Evolutionary conservation across 495 filamentous ascomycete species (phyloP).

Genomic region (Aspergillus coremiiformis): DNA sequence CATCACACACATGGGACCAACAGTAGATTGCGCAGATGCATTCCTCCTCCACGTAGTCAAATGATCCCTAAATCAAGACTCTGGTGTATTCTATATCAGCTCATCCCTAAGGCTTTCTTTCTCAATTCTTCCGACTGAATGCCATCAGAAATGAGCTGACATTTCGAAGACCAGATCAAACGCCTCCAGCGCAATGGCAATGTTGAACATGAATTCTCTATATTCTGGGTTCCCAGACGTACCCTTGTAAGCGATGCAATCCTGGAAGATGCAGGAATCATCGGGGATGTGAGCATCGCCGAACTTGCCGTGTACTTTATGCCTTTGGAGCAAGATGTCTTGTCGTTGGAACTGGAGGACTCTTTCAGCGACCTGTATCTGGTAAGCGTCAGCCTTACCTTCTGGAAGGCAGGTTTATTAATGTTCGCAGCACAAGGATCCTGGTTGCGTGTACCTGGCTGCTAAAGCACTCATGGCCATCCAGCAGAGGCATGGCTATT

Average conservation of each 20-base stretch:
- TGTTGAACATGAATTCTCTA: conserved; percentile 86
- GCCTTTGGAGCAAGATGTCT: conserved; percentile 80
- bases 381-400: conserved; percentile 32
- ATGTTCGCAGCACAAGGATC: conserved; percentile 64
- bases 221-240: conserved; percentile 88
- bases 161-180: conserved; percentile 76
- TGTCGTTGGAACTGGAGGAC: conserved; percentile 84
- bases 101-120: conserved; percentile 40
- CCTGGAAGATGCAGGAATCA: conserved; percentile 84
- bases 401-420: background rate
- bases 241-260: conserved; percentile 88
- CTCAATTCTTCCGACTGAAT: conserved; percentile 26
- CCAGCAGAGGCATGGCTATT: conserved; percentile 86
- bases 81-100: conserved; percentile 26
- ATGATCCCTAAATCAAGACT: conserved; percentile 55
- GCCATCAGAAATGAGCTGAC: conserved; percentile 56
- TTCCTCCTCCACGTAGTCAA: conserved; percentile 54
- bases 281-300: conserved; percentile 82
- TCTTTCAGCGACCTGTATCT: conserved; percentile 83
- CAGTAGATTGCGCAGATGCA: conserved; percentile 56
- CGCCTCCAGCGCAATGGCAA: conserved; percentile 75
- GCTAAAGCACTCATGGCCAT: conserved; percentile 93
- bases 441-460: conserved; percentile 77
- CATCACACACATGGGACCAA: conserved; percentile 34
- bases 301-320: conserved; percentile 86